These are phyloP conservation scores for Fusarium graminum DNA, from an alignment of 2,329 filamentous ascomycete species.

Conservation along the genomic window DNA sequence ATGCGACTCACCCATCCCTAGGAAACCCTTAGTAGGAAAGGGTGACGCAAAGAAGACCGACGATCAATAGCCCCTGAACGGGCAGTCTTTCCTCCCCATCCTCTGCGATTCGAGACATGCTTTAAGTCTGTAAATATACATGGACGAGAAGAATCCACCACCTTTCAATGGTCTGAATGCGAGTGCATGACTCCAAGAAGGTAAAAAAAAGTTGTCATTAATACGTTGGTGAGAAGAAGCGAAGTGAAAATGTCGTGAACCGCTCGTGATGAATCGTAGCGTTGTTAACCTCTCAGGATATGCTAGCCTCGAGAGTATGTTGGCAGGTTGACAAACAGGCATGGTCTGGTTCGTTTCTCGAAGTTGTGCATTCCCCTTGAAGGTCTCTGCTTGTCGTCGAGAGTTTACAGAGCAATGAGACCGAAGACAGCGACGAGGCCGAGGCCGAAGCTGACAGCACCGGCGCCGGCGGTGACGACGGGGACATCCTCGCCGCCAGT, in stretches of 20 bases:
- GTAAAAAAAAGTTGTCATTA: conserved; percentile 36
- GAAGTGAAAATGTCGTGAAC: conserved; percentile 34
- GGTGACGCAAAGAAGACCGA: conserved; percentile 24
- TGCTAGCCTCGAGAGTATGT: neutral
- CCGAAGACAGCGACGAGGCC: conserved; percentile 46
- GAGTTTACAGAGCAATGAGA: conserved; percentile 51
- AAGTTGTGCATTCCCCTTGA: conserved; percentile 5
- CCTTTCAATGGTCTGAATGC: conserved; percentile 30
- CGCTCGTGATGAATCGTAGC: conserved; percentile 33
- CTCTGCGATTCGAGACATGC: neutral
- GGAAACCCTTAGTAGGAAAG: conserved; percentile 11
- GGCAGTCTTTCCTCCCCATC: conserved; percentile 9
- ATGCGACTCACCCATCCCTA: conserved; percentile 18
- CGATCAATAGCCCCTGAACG: conserved; percentile 21
- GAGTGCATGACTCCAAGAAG: conserved; percentile 31
- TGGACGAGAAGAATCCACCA: neutral
- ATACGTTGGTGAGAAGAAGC: conserved; percentile 33
- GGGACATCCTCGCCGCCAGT: conserved; percentile 22
- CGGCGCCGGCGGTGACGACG: conserved; percentile 48
- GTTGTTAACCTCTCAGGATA: conserved; percentile 6
- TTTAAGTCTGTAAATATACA: neutral
- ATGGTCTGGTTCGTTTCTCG: conserved; percentile 11
- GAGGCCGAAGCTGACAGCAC: conserved; percentile 50
- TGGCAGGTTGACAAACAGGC: conserved; percentile 10
- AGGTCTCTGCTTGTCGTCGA: neutral